phyloP scores from a whole-genome alignment of 2,329 filamentous ascomycete genomes.

The Knufia petricola region DNA sequence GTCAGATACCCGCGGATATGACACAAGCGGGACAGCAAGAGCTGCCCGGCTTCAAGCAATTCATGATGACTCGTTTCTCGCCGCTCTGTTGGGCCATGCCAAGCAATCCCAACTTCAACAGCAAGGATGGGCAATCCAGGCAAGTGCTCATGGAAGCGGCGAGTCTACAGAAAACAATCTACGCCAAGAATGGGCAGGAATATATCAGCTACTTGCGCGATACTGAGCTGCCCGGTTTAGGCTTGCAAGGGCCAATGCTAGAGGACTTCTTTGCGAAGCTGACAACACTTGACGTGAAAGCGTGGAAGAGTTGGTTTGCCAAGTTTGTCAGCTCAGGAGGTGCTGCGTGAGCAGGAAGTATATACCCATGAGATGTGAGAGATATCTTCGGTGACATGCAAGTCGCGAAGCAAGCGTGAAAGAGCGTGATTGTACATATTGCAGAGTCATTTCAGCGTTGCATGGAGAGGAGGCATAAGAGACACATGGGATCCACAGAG shows the following conservation, averaged over 20 bases:
- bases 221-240: constrained; percentile 38
- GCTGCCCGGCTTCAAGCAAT: constrained; percentile 81
- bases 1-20: constrained; percentile 27
- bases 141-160: constrained; percentile 84
- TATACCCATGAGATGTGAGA: background rate
- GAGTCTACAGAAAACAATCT: constrained; percentile 76
- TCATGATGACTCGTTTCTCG: constrained; percentile 83
- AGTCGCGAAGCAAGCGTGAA: background rate
- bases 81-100: constrained; percentile 83
- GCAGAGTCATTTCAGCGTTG: background rate
- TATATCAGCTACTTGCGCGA: constrained; percentile 52
- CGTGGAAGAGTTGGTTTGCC: constrained; percentile 41
- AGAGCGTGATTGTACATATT: background rate
- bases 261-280: constrained; percentile 39
- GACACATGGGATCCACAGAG: background rate
- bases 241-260: constrained; percentile 37
- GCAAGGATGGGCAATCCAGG: constrained; percentile 78
- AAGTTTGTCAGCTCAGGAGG: constrained; percentile 23
- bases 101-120: constrained; percentile 66
- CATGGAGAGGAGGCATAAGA: background rate
- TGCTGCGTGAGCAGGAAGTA: background rate
- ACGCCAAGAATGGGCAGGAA: constrained; percentile 74
- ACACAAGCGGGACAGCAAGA: constrained; percentile 33
- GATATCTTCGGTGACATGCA: background rate
- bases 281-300: constrained; percentile 35